phyloP scores from a whole-genome alignment of 805 yeast species.

The Wickerhamomyces xylosicus region DNA sequence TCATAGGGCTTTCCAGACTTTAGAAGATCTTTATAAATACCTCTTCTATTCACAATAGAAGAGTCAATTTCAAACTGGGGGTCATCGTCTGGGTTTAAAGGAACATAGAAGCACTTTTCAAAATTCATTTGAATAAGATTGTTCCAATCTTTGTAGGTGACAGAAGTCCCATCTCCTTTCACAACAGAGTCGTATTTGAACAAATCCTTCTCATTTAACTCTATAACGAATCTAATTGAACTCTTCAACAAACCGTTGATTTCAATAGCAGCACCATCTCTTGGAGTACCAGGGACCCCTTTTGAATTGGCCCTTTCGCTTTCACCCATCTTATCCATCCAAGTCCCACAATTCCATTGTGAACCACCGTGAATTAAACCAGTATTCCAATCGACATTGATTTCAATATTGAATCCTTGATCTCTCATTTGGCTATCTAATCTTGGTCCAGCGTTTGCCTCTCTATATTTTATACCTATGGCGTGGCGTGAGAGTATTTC shows the following conservation, averaged over 20 bases:
- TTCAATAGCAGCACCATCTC: conserved; percentile 95
- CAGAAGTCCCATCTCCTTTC: conserved; percentile 44
- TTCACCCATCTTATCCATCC: conserved; percentile 99
- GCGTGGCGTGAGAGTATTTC: conserved; percentile 89
- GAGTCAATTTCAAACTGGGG: conserved; percentile 49
- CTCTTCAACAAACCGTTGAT: conserved; percentile 84
- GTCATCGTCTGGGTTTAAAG: conserved; percentile 55
- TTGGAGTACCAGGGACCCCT: conserved; percentile 96
- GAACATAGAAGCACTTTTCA: conserved; percentile 72
- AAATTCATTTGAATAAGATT: conserved; percentile 56
- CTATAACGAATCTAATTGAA: conserved; percentile 67
- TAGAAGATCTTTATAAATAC: conserved; percentile 85
- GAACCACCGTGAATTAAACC: conserved; percentile 90
- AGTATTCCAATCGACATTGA: conserved; percentile 77
- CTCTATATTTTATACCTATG: conserved; percentile 74
- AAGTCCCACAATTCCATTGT: conserved; percentile 90
- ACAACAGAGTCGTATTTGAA: conserved; percentile 51
- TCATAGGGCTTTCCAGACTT: conserved; percentile 79
- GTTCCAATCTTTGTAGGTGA: conserved; percentile 67
- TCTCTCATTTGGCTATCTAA: conserved; percentile 88
- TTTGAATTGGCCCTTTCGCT: conserved; percentile 70
- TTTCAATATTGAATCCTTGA: conserved; percentile 81
- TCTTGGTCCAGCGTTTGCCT: conserved; percentile 87
- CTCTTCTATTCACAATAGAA: conserved; percentile 71
- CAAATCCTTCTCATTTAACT: conserved; percentile 38